Evolutionary conservation across 352 stramenopile species (phyloP), one percentile per base, ranked within the genome.

Genomic region (Blastocystis sp.): DNA sequence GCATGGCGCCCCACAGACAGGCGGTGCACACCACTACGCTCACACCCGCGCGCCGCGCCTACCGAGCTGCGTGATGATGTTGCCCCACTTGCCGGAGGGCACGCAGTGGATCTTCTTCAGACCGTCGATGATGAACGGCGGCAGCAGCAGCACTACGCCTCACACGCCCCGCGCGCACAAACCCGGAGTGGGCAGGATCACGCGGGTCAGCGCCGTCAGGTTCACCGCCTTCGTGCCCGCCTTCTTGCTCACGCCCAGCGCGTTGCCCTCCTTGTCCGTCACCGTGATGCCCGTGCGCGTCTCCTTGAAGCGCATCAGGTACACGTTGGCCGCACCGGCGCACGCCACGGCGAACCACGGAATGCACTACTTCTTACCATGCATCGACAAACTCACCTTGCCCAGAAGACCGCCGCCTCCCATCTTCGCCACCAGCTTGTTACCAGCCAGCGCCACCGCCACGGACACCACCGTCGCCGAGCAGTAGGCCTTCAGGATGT

Each of bases 321-420:
- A 92, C 88, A 95, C 94, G 90, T 96, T 96, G 90, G 94, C 92
- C 86, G 92, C 94, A 89, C 94, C 94, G 43, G 93, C 93, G 28
- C 92, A 92, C 1, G 93, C 93, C 23, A 95, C 93, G 53, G 93
- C 93, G 23, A 94, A 90, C 23, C 95, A 91, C 9, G 93, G 93
- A 88, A 96, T 91, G 14, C 93, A 90, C 62, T 92, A 92, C 40
- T 90, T 91, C 28, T 77, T 14, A 60, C 62, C 94, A 90, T 40
- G 91, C 90, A 71, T 91, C 90, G 52, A 90, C 80, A 45, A 91
- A 77, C 23, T 77, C 84, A 40, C 78, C 65, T 89, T 76, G 89
- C 90, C 93, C 77, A 95, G 90, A 41, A 90, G 89, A 84, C 62
- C 62, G 48, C 59, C 59, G 2, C 10, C 92, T 91, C 5, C 91